Evolutionary conservation across 768 basidiomycete genomes (phyloP), one percentile per base, ranked within the genome.

Genomic region (Hebeloma cylindrosporum): DNA sequence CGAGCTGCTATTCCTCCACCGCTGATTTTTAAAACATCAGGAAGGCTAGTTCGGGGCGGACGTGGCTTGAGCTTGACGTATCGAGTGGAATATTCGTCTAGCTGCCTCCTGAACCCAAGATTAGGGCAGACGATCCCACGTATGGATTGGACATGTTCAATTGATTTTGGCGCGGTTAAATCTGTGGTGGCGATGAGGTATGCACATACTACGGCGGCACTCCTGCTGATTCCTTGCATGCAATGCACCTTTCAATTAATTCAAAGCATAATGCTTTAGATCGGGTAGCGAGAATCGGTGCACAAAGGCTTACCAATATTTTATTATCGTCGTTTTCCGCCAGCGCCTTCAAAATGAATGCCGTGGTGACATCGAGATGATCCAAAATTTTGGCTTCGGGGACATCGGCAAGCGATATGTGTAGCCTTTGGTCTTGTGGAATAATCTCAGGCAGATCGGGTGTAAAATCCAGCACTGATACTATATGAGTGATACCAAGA

Each of bases 121-220:
- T 88, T 90, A 0, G 87, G 87, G 39, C 67, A 70, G 10, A 81
- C 77, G 37, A 88, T 77, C 16, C 70, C 65, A 14, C 87, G 83
- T 37, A 77, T 75, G 27, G 72, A 62, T 51, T 74, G 74, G 25
- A 80, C 75, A 45, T 76, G 76, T 20, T 63, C 68, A 52, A 88
- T 72, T 7, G 84, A 75, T 44, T 83, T 75, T 18, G 53, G 40
- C 8, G 78, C 70, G 4, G 61, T 60, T 78, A 85, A 81, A 13
- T 69, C 65, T 20, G 68, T 73, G 7, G 75, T 72, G 13, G 76
- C 74, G 14, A 83, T 64, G 31, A 85, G 67, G 63, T 88, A 90
- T 41, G 85, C 88, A 50, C 83, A 82, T 3, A 89, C 80, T 20
- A 88, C 75, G 4, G 85, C 88, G 1, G 88, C 76, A 31, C 84